These are phyloP conservation scores for Backusella westeae DNA, from an alignment of 192 early-diverging fungal genomes.

Conservation along the genomic window DNA sequence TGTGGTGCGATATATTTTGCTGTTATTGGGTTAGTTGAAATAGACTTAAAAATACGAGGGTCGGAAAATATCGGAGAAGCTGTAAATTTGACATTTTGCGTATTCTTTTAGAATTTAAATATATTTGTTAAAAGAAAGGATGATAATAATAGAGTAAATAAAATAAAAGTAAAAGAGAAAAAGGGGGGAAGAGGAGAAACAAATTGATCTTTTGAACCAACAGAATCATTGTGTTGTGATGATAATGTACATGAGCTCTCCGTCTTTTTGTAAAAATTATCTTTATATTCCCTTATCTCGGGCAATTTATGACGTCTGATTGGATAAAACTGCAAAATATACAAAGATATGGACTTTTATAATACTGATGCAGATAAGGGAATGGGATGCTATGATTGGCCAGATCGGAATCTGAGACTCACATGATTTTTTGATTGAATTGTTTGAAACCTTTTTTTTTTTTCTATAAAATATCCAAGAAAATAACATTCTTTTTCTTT, in stretches of 20 bases:
- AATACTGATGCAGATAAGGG: conserved; percentile 27
- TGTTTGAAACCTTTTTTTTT: neutral
- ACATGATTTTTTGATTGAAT: neutral
- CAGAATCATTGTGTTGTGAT: neutral
- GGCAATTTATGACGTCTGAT: conserved; percentile 6
- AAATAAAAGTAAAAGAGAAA: conserved; percentile 10
- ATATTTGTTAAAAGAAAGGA: neutral
- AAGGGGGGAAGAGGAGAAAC: neutral
- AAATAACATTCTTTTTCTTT: neutral
- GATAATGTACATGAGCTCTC: neutral
- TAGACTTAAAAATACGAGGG: neutral
- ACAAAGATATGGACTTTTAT: conserved; percentile 8
- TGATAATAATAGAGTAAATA: conserved; percentile 7
- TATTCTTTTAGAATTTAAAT: neutral
- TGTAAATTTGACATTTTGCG: neutral
- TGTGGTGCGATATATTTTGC: neutral
- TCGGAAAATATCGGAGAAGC: conserved; percentile 9
- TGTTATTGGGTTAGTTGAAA: neutral
- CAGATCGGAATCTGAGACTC: conserved; percentile 11
- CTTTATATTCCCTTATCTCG: conserved; percentile 11
- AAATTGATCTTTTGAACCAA: conserved; percentile 13
- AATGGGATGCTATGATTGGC: neutral
- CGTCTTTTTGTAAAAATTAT: neutral
- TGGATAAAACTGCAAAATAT: conserved; percentile 14
- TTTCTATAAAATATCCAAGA: neutral